Evolutionary conservation across 306 rosid species (phyloP), one percentile per base, ranked within the genome.

Genomic region (Rosa lucieae): DNA sequence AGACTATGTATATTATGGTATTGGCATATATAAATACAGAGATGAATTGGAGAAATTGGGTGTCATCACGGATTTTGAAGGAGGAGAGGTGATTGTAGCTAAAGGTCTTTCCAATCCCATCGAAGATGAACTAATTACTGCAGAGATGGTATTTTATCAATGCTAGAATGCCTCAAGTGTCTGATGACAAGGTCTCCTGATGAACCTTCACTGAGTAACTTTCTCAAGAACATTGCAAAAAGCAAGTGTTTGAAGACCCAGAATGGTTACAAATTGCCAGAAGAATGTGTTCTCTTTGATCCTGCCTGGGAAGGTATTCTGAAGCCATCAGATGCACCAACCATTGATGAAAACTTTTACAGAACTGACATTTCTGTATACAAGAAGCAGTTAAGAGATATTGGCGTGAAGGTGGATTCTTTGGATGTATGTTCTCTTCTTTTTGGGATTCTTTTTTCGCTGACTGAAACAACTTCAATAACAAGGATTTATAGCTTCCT

Each of bases 11-110:
- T 47, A 44, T 40, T 78, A 73, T 37, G 40, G 73, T 37, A 39
- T 73, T n/a, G 12, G 21, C 48, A 47, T 83, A 10, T 74, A 74
- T 46, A 63, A 32, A 26, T 75, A 35, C 55, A 79, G 18, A 67
- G 77, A 42, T 23, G 83, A 83, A 70, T 49, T 83, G 39, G 52
- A 74, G 55, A 59, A 47, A 59, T 61, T 83, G 67, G 86, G 83
- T 32, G 37, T 32, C 37, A 63, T 83, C 11, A 37, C 43, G 7
- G 32, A 74, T 74, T 75, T 78, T 66, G 58, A 75, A 32, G 37
- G 37, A 23, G 67, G 3, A 74, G 80, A 4, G 10, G 49, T 46
- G 80, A 47, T 75, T 47, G 73, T 83, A 18, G 83, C 74, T 12
- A 21, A 65, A 18, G 83, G 86, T 49, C 70, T 83, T 10, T 44